Base-by-base conservation (phyloP, 495 filamentous ascomycete genomes). In the Podospora australis region DNA sequence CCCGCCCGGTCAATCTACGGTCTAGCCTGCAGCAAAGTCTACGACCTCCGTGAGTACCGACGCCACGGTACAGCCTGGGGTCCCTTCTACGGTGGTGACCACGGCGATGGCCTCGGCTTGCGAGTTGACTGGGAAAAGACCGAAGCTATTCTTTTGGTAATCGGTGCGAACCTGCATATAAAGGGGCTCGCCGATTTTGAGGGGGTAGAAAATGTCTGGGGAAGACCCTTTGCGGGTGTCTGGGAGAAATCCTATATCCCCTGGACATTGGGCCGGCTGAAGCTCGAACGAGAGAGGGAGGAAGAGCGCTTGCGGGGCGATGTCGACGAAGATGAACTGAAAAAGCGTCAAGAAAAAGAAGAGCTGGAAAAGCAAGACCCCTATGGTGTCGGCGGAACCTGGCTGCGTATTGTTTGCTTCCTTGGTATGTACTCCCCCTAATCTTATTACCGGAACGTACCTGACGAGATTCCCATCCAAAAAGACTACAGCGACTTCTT, bases 101-200 rank as follows among this genome's bases (percentile, higher is more conserved):
- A n/a, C 0, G 30, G 24, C 1, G 17, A 6, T 13, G 26, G 9
- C 5, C 21, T 6, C 14, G 50, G 35, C 16, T 24, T 48, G 44
- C 59, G 56, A 8, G 78, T 83, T 2, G 81, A 87, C 54, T 87
- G 82, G 83, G 82, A 87, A 58, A 84, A 80, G 66, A 59, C 84
- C 17, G 82, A 87, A 53, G 78, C 80, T 0, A 70, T 84, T 24
- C 70, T 83, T 73, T 58, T 86, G 0, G 73, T 83, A 23, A 56
- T 84, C 11, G 70, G 70, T 4, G 66, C 69, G 39, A 85, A 84
- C 55, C 65, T 83, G 32, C 54, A 59, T 34, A 49, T 54, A 13
- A 75, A 76, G 46, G 59, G 66, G 16, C 57, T 73, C 9, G 66
- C 71, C n/a, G 58, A 55, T 3, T 64, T 62, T 10, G 63, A 62